These are phyloP conservation scores for Colletotrichum incanum DNA, from an alignment of 2,329 filamentous ascomycete genomes.

Conservation along the genomic window DNA sequence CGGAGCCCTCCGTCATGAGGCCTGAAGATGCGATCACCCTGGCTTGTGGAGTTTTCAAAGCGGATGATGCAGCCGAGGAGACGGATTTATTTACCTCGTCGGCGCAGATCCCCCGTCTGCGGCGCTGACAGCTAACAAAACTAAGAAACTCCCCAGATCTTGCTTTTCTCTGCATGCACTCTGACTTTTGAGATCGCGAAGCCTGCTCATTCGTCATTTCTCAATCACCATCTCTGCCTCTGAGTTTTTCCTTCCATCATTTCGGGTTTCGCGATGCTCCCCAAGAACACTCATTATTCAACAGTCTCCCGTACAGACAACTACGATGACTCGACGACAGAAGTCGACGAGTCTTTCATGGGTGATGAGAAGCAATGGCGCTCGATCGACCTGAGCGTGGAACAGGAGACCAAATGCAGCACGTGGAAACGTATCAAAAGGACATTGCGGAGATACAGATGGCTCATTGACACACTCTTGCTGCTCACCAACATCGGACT, in stretches of 20 bases:
- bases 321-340: conserved; percentile 35
- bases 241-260: neutral
- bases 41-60: neutral
- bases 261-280: conserved; percentile 2
- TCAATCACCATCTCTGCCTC: neutral
- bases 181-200: neutral
- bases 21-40: neutral
- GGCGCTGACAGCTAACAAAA: conserved; percentile 14
- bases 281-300: conserved; percentile 12
- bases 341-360: conserved; percentile 36
- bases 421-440: conserved; percentile 30
- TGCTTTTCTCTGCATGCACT: neutral
- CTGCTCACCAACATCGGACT: conserved; percentile 38
- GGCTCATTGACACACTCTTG: conserved; percentile 39
- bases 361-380: conserved; percentile 42
- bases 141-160: neutral
- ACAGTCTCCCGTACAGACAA: conserved; percentile 18
- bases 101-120: too few species aligned
- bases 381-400: conserved; percentile 18
- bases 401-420: neutral
- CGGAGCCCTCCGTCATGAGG: too few species aligned
- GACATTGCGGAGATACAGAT: conserved; percentile 22
- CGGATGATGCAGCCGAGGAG: neutral
- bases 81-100: neutral
- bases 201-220: neutral